phyloP scores from a whole-genome alignment of 2,329 filamentous ascomycete species.

The Epichloe sp. region DNA sequence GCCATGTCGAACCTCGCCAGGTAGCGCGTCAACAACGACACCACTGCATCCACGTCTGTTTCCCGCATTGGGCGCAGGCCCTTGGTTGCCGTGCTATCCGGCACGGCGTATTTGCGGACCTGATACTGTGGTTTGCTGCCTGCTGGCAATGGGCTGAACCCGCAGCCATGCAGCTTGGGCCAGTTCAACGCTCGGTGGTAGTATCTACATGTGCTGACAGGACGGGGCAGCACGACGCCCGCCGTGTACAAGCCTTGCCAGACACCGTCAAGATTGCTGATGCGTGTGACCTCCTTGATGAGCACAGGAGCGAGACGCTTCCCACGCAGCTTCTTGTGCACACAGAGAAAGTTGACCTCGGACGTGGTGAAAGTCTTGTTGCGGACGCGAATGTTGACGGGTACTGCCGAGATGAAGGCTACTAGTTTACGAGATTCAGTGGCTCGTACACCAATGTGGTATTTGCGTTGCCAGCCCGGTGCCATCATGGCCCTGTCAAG shows the following conservation, averaged over 20 bases:
- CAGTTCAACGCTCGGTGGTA: conserved; percentile 91
- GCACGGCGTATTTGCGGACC: conserved; percentile 73
- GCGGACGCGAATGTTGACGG: conserved; percentile 69
- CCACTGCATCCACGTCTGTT: conserved; percentile 65
- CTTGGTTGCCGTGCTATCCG: conserved; percentile 55
- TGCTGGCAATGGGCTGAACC: conserved; percentile 77
- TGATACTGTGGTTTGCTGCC: conserved; percentile 78
- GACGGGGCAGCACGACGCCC: conserved; percentile 79
- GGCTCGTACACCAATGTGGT: conserved; percentile 89
- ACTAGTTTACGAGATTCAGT: conserved; percentile 75
- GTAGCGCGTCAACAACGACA: conserved; percentile 63
- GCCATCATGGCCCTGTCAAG: conserved; percentile 70
- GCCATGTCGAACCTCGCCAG: conserved; percentile 70
- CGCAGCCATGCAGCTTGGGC: conserved; percentile 89
- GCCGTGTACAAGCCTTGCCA: conserved; percentile 96
- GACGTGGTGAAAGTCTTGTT: conserved; percentile 62
- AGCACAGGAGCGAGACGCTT: conserved; percentile 88
- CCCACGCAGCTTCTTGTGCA: conserved; percentile 93
- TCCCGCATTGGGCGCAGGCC: conserved; percentile 70
- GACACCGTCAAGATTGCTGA: conserved; percentile 74
- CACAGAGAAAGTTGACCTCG: conserved; percentile 96
- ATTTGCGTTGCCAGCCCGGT: conserved; percentile 84
- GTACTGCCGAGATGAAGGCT: conserved; percentile 91
- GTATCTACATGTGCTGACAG: conserved; percentile 86
- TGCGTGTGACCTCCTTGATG: conserved; percentile 93